Evolutionary conservation across 2,329 filamentous ascomycete species (phyloP).

Genomic region (Trichoderma polysporum): DNA sequence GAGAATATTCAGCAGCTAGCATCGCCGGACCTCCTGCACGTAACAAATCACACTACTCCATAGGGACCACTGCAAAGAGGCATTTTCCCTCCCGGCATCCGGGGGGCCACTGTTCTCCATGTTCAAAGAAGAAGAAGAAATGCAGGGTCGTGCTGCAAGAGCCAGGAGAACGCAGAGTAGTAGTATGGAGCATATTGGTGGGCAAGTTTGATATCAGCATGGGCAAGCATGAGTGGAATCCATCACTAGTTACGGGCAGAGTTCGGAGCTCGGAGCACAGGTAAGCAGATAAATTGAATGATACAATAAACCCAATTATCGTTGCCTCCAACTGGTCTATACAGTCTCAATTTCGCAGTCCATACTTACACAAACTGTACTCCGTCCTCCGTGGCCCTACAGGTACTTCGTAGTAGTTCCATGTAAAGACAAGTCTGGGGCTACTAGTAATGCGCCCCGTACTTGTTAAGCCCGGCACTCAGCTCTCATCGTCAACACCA

Average conservation of each 20-base stretch:
- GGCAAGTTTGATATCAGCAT: background rate
- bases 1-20: background rate
- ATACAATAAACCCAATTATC: background rate
- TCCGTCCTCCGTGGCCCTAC: background rate
- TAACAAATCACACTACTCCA: background rate
- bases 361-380: too few species aligned
- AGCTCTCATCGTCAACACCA: background rate
- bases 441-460: background rate
- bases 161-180: background rate
- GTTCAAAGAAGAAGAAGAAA: background rate
- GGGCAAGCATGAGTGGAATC: background rate
- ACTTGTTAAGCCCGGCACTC: background rate
- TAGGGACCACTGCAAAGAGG: background rate
- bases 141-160: slow-evolving; percentile 5
- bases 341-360: background rate
- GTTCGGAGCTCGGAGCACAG: background rate
- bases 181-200: background rate
- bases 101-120: background rate
- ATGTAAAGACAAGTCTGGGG: background rate
- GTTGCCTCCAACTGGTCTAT: background rate
- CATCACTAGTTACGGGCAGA: background rate
- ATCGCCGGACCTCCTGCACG: background rate
- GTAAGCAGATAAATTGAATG: background rate
- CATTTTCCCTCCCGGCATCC: slow-evolving; percentile 9
- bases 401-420: too few species aligned